Conservation (phyloP, 2,329 filamentous ascomycete species). For the Polytolypa hystricis region DNA sequence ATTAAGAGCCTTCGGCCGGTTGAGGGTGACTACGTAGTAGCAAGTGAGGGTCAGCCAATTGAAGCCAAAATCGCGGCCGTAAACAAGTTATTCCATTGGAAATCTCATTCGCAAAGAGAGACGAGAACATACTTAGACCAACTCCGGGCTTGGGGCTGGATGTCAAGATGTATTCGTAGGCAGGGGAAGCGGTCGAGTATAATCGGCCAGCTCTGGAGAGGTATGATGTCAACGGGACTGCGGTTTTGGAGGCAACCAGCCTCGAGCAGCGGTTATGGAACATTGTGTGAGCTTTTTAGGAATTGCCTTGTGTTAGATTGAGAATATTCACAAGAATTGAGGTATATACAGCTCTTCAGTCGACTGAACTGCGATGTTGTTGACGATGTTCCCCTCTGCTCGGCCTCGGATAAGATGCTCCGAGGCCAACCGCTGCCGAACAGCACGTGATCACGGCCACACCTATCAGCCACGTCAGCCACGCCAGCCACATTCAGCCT, state of each 20-base stretch:
- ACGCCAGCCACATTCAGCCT: too few species aligned
- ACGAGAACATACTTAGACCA: slow-evolving; percentile 57
- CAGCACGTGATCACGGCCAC: slow-evolving; percentile 5
- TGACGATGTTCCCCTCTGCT: neutral
- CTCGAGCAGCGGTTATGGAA: slow-evolving; percentile 43
- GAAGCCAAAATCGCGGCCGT: too few species aligned
- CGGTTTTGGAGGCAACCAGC: slow-evolving; percentile 47
- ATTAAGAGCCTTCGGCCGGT: slow-evolving; percentile 91
- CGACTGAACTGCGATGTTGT: neutral
- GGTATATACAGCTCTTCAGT: neutral
- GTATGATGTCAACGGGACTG: slow-evolving; percentile 26
- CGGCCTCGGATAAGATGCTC: slow-evolving; percentile 6
- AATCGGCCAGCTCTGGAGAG: slow-evolving; percentile 22
- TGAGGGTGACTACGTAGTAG: slow-evolving; percentile 61
- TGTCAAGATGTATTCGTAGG: slow-evolving; percentile 73
- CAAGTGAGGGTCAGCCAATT: neutral
- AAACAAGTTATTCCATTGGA: too few species aligned
- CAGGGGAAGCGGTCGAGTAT: slow-evolving; percentile 33
- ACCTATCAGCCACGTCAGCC: too few species aligned
- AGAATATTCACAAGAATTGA: neutral
- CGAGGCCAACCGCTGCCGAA: slow-evolving; percentile 21
- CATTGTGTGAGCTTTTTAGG: slow-evolving; percentile 37
- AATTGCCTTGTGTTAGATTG: slow-evolving; percentile 24
- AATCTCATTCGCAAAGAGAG: too few species aligned
- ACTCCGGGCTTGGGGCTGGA: slow-evolving; percentile 81